Percentiles rank a stretch among this genome's conserved stretches.
Conservation (phyloP, 2,329 filamentous ascomycete species). For the Dactylellina parvicollis region DNA sequence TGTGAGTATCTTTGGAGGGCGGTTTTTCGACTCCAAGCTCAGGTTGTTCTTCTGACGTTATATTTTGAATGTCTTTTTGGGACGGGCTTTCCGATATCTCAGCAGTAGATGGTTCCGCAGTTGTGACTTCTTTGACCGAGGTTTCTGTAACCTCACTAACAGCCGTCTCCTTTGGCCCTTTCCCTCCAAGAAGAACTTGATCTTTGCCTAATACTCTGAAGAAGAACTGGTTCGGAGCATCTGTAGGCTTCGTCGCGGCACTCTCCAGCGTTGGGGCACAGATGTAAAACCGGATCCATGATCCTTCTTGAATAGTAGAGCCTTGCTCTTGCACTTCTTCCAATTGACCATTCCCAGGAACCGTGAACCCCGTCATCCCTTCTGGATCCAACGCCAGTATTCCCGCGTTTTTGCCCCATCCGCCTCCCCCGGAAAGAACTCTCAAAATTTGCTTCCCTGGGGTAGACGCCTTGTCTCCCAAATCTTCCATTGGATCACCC, state of each 20-base stretch:
- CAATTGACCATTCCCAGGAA: neutral
- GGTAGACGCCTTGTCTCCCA: neutral
- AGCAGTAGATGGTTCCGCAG: too few relatives aligned
- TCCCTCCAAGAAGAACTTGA: too few relatives aligned
- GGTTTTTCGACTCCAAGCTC: too few relatives aligned
- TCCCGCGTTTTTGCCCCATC: constrained; percentile 83
- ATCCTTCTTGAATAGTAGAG: neutral
- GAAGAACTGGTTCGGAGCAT: neutral
- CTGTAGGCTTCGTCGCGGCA: neutral
- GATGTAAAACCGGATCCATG: constrained; percentile 22
- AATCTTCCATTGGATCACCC: neutral
- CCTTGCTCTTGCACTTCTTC: constrained; percentile 1
- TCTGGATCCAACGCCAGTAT: constrained; percentile 81
- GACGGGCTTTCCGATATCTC: too few relatives aligned
- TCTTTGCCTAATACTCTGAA: neutral
- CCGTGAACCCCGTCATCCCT: constrained; percentile 28
- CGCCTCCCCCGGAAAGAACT: constrained; percentile 72
- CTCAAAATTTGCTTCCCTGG: constrained; percentile 58
- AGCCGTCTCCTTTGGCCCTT: too few relatives aligned
- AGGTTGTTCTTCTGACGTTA: too few relatives aligned
- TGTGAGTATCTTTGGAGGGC: too few relatives aligned
- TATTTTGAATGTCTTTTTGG: too few relatives aligned
- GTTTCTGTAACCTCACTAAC: too few relatives aligned
- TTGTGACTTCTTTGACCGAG: too few relatives aligned
- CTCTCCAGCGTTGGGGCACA: neutral